Percentiles rank a stretch among this genome's conserved stretches.
Evolutionary conservation across 148 eudicot species (phyloP).

Genomic region (Linanthus parryae): DNA sequence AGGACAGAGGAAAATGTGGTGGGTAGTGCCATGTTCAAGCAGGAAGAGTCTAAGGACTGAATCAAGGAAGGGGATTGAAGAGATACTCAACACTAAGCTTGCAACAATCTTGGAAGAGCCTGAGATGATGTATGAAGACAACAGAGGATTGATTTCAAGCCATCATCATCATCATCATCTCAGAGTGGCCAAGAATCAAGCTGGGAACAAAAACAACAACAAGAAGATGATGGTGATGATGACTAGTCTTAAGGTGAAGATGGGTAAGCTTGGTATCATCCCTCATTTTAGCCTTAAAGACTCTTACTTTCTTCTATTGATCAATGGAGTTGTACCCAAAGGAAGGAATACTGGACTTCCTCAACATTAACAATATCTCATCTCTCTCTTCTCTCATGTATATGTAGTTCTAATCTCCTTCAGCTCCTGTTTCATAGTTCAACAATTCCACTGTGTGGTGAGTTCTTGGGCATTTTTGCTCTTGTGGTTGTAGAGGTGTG

Average conservation of each 20-base stretch:
- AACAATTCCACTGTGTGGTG: neutral
- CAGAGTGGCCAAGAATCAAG: slow-evolving; percentile 13
- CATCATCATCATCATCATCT: too few relatives aligned
- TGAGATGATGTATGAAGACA: neutral
- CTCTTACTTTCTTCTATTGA: slow-evolving; percentile 14
- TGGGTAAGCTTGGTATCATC: slow-evolving; percentile 10
- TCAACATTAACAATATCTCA: neutral
- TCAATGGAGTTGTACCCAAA: slow-evolving; percentile 13
- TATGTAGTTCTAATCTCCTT: neutral
- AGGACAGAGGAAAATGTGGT: slow-evolving; percentile 16
- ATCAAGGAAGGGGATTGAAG: slow-evolving; percentile 17
- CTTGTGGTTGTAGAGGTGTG: neutral
- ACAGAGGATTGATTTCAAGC: neutral
- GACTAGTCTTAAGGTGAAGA: slow-evolving; percentile 1
- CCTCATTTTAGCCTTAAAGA: slow-evolving; percentile 14
- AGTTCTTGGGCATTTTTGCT: neutral
- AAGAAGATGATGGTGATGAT: too few relatives aligned
- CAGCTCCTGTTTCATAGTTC: neutral
- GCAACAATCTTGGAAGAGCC: slow-evolving; percentile 17
- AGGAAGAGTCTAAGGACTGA: slow-evolving; percentile 17
- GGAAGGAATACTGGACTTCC: slow-evolving; percentile 11
- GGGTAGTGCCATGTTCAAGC: slow-evolving; percentile 20
- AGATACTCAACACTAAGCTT: slow-evolving; percentile 22
- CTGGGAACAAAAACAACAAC: too few relatives aligned
- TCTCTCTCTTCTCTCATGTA: neutral